These are phyloP conservation scores for Yarrowia hollandica DNA, from an alignment of 805 yeast species.

Conservation along the genomic window DNA sequence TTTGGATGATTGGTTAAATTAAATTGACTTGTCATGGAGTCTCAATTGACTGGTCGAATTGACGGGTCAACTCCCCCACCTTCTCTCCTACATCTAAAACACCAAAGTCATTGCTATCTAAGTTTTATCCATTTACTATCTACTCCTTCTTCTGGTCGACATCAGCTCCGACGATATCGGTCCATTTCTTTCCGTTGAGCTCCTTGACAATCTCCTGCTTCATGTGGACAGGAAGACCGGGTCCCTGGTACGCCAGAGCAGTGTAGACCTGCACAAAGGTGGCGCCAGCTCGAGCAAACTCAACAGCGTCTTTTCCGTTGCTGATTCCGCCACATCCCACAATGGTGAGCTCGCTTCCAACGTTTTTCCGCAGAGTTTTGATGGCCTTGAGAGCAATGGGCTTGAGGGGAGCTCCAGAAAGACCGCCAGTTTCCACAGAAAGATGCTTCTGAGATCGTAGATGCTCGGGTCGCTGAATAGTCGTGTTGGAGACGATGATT, in stretches of 20 bases:
- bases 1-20: too few relatives aligned
- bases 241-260: constrained; percentile 89
- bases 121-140: too few relatives aligned
- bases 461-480: constrained; percentile 73
- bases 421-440: constrained; percentile 72
- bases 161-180: constrained; percentile 49
- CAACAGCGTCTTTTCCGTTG: constrained; percentile 84
- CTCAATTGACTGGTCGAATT: too few relatives aligned
- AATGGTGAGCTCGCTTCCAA: constrained; percentile 72
- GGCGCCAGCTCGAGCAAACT: constrained; percentile 92
- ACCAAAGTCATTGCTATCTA: too few relatives aligned
- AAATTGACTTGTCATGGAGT: too few relatives aligned
- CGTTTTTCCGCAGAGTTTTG: constrained; percentile 65
- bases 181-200: constrained; percentile 84
- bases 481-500: constrained; percentile 88
- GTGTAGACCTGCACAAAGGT: constrained; percentile 85
- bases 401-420: constrained; percentile 90
- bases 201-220: constrained; percentile 60
- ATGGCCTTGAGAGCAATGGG: constrained; percentile 74
- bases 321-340: constrained; percentile 95
- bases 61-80: too few relatives aligned
- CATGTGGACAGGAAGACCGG: constrained; percentile 69
- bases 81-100: too few relatives aligned
- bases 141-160: neutral
- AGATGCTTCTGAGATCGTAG: constrained; percentile 54